These are phyloP conservation scores for Penicillium sp. DNA, from an alignment of 2,329 filamentous ascomycete genomes.

Conservation along the genomic window DNA sequence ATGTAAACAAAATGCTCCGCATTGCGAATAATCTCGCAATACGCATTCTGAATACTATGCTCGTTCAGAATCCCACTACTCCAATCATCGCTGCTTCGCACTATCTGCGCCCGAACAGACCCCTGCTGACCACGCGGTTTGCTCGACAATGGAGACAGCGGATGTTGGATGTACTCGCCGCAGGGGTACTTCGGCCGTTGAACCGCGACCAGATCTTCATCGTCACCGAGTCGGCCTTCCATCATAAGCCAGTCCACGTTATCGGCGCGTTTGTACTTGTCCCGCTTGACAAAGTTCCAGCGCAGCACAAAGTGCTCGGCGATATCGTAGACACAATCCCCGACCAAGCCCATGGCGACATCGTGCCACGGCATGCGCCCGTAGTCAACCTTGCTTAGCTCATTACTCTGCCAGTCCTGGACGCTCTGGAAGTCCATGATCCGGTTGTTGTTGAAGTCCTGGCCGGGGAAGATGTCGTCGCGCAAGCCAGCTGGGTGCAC, in stretches of 20 bases:
- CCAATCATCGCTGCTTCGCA: conserved; percentile 92
- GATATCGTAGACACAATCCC: conserved; percentile 88
- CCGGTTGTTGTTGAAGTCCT: conserved; percentile 97
- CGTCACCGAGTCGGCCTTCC: conserved; percentile 71
- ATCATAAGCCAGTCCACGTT: conserved; percentile 83
- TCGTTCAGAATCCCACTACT: conserved; percentile 82
- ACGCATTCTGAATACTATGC: conserved; percentile 86
- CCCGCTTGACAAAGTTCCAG: conserved; percentile 96
- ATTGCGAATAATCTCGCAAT: conserved; percentile 79
- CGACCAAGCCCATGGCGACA: conserved; percentile 86
- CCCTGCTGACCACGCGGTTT: conserved; percentile 69
- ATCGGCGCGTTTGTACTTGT: conserved; percentile 92
- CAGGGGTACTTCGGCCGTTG: conserved; percentile 88
- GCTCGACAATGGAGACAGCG: conserved; percentile 66
- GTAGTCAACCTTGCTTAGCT: conserved; percentile 85
- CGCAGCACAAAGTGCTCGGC: conserved; percentile 92
- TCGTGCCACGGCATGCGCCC: conserved; percentile 99
- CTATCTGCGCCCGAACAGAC: conserved; percentile 76
- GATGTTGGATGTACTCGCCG: conserved; percentile 83
- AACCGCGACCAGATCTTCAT: conserved; percentile 85
- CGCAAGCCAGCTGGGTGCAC: conserved; percentile 80
- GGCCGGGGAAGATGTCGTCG: conserved; percentile 88
- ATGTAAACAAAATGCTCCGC: conserved; percentile 96
- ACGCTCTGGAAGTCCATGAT: conserved; percentile 95
- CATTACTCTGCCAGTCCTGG: conserved; percentile 88